A percentile compares a stretch with the other conserved stretches of the same genome.
These are phyloP conservation scores for Ogataea pini DNA, from an alignment of 805 yeast genomes.

Conservation along the genomic window DNA sequence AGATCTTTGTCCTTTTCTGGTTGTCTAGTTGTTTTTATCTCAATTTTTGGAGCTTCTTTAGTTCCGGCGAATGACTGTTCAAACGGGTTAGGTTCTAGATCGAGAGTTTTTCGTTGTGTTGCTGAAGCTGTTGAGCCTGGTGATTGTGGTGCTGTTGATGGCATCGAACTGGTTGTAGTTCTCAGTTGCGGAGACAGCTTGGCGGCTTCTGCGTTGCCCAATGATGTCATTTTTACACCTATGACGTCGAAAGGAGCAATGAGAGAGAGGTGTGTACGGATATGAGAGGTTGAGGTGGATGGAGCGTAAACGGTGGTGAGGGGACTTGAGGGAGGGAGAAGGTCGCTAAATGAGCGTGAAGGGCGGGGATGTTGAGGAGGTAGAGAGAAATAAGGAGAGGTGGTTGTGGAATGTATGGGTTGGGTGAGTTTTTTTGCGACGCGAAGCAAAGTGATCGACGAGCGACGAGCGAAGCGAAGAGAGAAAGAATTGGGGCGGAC, in stretches of 20 bases:
- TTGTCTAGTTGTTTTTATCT: background rate
- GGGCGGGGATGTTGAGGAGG: background rate
- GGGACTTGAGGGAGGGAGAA: too few species aligned
- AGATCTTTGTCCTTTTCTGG: slow-evolving; percentile 34
- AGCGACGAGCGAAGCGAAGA: background rate
- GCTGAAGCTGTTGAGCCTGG: slow-evolving; percentile 13
- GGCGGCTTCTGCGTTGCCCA: slow-evolving; percentile 10
- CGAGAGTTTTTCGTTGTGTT: slow-evolving; percentile 27
- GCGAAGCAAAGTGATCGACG: background rate
- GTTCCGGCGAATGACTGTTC: slow-evolving; percentile 77
- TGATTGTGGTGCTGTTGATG: slow-evolving; percentile 9
- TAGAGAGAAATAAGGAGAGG: background rate
- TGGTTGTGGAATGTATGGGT: background rate
- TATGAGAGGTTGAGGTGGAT: too few species aligned
- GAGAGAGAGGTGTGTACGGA: background rate
- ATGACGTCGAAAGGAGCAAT: slow-evolving; percentile 11
- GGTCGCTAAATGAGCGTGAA: background rate
- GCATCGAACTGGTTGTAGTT: background rate
- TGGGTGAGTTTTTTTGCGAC: background rate
- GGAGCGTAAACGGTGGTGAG: too few species aligned
- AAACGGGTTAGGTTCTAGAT: slow-evolving; percentile 88
- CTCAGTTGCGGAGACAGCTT: slow-evolving; percentile 4
- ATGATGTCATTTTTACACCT: slow-evolving; percentile 23
- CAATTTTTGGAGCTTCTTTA: slow-evolving; percentile 13
- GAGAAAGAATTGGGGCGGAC: too few species aligned